These are phyloP conservation scores for Flaveria linearis DNA, from an alignment of 129 eudicot genomes.

Conservation along the genomic window DNA sequence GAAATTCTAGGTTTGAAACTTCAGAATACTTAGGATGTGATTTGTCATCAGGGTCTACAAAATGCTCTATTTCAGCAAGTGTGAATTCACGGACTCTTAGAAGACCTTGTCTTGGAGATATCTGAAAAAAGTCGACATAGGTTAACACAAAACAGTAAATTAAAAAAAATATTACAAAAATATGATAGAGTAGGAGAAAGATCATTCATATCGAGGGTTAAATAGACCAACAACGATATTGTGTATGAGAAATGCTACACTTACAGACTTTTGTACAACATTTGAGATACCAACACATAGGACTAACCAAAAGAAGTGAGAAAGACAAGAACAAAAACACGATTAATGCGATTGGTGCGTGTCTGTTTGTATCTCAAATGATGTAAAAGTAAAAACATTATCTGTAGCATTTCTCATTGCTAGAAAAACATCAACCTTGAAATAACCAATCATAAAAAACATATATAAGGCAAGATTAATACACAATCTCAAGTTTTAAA, in stretches of 20 bases:
- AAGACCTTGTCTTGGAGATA: conserved; percentile 71
- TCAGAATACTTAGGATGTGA: conserved; percentile 63
- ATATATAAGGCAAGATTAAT: conserved; percentile 4
- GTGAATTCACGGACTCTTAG: conserved; percentile 69
- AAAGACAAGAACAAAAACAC: not conserved
- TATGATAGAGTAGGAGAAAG: not conserved
- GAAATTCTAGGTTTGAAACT: conserved; percentile 53
- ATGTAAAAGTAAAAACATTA: not conserved
- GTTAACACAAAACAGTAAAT: conserved; percentile 10
- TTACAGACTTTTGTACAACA: not conserved
- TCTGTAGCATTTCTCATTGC: not conserved
- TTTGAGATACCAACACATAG: not conserved
- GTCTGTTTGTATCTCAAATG: not conserved
- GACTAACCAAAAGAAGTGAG: not conserved
- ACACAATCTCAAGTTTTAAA: conserved; percentile 18
- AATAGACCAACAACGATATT: not conserved
- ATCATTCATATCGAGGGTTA: not conserved
- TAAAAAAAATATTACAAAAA: not conserved
- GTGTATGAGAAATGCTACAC: not conserved
- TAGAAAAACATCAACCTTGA: not conserved
- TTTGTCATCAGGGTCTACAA: conserved; percentile 65
- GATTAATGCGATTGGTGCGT: not conserved
- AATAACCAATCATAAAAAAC: not conserved
- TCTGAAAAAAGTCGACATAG: conserved; percentile 33
- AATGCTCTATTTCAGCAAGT: conserved; percentile 67